A percentile compares a stretch with the other conserved stretches of the same genome.
phyloP scores from a whole-genome alignment of 2,329 filamentous ascomycete genomes.

The Trichoderma breve region DNA sequence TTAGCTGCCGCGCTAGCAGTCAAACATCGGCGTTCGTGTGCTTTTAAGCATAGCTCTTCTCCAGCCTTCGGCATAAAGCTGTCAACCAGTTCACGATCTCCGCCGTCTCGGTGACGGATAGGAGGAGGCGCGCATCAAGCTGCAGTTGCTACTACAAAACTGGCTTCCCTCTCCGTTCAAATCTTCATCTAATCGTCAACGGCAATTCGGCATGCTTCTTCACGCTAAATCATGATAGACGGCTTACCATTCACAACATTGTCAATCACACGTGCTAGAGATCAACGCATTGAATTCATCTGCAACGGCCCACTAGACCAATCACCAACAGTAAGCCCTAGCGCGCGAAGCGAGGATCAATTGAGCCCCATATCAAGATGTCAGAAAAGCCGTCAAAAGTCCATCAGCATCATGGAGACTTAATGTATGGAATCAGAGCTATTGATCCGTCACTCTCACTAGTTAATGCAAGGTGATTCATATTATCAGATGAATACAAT shows the following conservation, averaged over 20 bases:
- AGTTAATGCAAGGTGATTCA: neutral
- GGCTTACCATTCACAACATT: neutral
- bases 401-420: neutral
- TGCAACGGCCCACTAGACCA: neutral
- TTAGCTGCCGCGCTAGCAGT: neutral
- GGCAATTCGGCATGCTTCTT: neutral
- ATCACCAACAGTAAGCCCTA: conserved; percentile 9
- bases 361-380: neutral
- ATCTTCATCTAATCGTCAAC: neutral
- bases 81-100: too few species aligned
- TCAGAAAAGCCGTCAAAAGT: neutral
- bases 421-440: neutral
- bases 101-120: neutral
- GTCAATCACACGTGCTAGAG: neutral
- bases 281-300: neutral
- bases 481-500: neutral
- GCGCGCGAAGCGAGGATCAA: neutral
- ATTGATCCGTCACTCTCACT: neutral
- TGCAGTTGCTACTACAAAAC: neutral
- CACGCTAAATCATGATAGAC: neutral
- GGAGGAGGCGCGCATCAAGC: neutral
- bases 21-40: neutral
- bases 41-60: neutral
- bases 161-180: neutral
- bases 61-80: neutral